Evolutionary conservation across 148 eudicot species (phyloP).

Genomic region (Camellia lanceoleosa): DNA sequence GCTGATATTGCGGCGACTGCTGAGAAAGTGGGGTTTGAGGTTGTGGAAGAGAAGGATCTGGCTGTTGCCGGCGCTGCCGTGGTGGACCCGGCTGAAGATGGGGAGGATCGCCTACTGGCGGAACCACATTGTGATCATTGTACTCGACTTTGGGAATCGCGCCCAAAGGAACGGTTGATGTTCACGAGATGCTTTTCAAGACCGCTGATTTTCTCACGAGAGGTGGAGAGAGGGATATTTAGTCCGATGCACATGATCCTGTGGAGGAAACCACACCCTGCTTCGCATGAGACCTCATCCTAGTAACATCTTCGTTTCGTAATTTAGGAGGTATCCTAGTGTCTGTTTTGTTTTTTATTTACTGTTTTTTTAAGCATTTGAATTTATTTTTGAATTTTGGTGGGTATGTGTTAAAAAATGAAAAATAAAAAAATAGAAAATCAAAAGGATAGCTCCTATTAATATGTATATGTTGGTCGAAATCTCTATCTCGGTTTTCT

Average conservation of each 20-base stretch:
- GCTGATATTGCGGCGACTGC: constrained; percentile 33
- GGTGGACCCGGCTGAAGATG: constrained; percentile 55
- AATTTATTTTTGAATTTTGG: neutral
- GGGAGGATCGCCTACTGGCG: constrained; percentile 47
- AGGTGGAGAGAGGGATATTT: constrained; percentile 51
- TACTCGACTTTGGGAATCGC: constrained; percentile 40
- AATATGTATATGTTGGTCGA: no score
- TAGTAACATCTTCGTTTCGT: no score
- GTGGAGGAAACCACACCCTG: constrained; percentile 39
- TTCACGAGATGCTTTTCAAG: constrained; percentile 50
- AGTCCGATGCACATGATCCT: constrained; percentile 54
- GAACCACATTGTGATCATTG: constrained; percentile 36
- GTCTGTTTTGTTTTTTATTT: no score
- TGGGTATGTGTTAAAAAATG: no score
- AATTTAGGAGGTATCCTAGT: no score
- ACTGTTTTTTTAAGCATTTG: neutral
- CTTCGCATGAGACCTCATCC: neutral
- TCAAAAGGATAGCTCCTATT: no score
- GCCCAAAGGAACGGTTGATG: constrained; percentile 51
- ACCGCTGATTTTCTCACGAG: constrained; percentile 45
- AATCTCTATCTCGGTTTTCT: no score
- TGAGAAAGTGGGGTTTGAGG: constrained; percentile 40
- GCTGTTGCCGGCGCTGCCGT: constrained; percentile 42
- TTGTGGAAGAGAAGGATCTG: constrained; percentile 36
- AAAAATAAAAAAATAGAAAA: no score